phyloP scores from a whole-genome alignment of 768 basidiomycete species.

The Leucosporidium scottii region DNA sequence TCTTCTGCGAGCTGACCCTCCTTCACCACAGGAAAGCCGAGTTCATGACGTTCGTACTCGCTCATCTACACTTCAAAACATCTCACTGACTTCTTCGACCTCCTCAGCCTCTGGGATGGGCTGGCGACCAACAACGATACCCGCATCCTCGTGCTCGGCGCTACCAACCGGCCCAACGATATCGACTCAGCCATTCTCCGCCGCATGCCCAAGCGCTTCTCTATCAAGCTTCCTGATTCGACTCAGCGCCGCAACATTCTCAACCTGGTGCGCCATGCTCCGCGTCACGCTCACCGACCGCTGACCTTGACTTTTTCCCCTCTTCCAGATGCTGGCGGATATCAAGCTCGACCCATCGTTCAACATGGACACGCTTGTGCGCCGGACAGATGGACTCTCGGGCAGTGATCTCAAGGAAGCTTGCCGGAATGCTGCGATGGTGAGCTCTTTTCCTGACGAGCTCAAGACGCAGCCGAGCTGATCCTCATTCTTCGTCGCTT shows the following conservation, averaged over 20 bases:
- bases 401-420: constrained; percentile 88
- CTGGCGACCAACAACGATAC: constrained; percentile 57
- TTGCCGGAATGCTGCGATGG: constrained; percentile 89
- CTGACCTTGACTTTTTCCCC: neutral
- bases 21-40: constrained; percentile 38
- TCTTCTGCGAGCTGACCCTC: neutral
- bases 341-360: constrained; percentile 62
- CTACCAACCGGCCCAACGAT: constrained; percentile 90
- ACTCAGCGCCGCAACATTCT: constrained; percentile 81
- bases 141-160: constrained; percentile 55
- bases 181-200: constrained; percentile 77
- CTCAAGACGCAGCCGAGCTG: neutral
- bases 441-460: constrained; percentile 46
- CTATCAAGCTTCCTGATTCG: constrained; percentile 67
- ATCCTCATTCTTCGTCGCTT: neutral
- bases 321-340: constrained; percentile 69
- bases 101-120: constrained; percentile 68
- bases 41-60: constrained; percentile 43
- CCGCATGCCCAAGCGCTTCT: constrained; percentile 96
- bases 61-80: constrained; percentile 5
- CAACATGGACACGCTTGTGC: constrained; percentile 57
- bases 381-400: constrained; percentile 64
- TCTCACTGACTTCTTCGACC: neutral
- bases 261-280: constrained; percentile 52
- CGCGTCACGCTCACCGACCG: neutral